Evolutionary conservation across 495 filamentous ascomycete species (phyloP).

Genomic region (Xylaria venustula): DNA sequence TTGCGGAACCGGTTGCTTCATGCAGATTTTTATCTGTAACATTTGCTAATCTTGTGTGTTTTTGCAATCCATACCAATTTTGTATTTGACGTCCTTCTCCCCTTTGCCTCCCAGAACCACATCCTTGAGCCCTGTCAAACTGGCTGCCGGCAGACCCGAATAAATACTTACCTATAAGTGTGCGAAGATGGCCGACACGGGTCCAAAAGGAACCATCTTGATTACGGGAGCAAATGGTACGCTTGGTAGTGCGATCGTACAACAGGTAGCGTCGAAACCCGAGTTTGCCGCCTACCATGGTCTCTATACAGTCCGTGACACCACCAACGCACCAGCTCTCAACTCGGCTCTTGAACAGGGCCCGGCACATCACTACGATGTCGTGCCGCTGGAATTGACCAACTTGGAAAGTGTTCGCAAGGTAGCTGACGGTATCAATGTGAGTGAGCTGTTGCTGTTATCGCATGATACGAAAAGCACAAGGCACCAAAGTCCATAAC

Average conservation of each 20-base stretch:
- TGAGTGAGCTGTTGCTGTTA: no score
- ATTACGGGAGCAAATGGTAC: slow-evolving; percentile 26
- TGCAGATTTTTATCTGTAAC: no score
- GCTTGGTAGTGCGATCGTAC: slow-evolving; percentile 48
- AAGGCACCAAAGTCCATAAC: no score
- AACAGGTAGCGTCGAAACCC: slow-evolving; percentile 41
- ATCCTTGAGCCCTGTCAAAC: no score
- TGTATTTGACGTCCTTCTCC: no score
- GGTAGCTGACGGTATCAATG: slow-evolving; percentile 15
- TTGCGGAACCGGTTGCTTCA: no score
- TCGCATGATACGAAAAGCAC: no score
- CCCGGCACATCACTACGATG: slow-evolving; percentile 13
- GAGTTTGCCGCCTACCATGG: slow-evolving; percentile 32
- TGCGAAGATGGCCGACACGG: neutral
- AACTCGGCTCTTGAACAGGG: slow-evolving; percentile 25
- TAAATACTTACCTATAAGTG: no score
- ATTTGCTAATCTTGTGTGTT: no score
- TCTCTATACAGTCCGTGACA: slow-evolving; percentile 35
- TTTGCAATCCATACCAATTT: no score
- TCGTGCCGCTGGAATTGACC: slow-evolving; percentile 17
- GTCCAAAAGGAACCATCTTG: slow-evolving; percentile 15
- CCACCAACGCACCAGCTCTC: slow-evolving; percentile 26
- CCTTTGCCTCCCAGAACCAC: no score
- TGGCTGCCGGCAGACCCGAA: no score
- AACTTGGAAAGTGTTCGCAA: slow-evolving; percentile 12